Evolutionary conservation across 1,284 basidiomycete genomes (phyloP), one percentile per base, ranked within the genome.

Genomic region (Serendipita sp.): DNA sequence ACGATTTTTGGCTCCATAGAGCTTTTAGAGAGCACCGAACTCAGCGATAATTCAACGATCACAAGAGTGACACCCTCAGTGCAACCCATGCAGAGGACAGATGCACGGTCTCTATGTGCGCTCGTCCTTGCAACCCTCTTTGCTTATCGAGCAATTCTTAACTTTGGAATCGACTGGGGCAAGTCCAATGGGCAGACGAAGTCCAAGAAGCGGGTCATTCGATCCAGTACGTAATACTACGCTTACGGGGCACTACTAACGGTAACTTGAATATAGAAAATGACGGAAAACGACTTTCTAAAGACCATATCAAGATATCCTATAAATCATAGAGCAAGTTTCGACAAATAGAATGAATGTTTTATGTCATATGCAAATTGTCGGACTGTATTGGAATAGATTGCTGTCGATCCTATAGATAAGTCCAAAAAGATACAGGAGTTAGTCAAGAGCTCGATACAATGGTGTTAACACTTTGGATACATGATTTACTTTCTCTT

Each of bases 91-190:
- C 72, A 72, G 38, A 72, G 73, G 12, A 67, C 50, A 68, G 76
- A 75, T 1, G 87, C 86, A 2, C 75, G 85, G n/a, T 83, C 85
- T 4, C 75, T 81, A 38, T 87, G 85, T 70, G 83, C 82, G 30
- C 61, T 82, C 26, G 69, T 87, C 2, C 75, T 89, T n/a, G 76
- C 78, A 1, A 72, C 67, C 0, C 65, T 87, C 61, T 88, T 88
- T 65, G 70, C 76, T 2, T 76, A 76, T 29, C 75, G 86, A 34
- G 78, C 83, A 0, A 75, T 78, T 49, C 81, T 77, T 73, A 85
- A 80, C 64, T 86, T 82, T 71, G 79, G 72, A 0, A 68, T 64
- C 13, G 64, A 60, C 5, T 68, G 65, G 63, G 50, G 62, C 64
- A 65, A 64, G n/a, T 44, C 32, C 29, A 55, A 17, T 3, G 61